Evolutionary conservation across 345 rosid genomes (phyloP).

Genomic region (Durio zibethinus): DNA sequence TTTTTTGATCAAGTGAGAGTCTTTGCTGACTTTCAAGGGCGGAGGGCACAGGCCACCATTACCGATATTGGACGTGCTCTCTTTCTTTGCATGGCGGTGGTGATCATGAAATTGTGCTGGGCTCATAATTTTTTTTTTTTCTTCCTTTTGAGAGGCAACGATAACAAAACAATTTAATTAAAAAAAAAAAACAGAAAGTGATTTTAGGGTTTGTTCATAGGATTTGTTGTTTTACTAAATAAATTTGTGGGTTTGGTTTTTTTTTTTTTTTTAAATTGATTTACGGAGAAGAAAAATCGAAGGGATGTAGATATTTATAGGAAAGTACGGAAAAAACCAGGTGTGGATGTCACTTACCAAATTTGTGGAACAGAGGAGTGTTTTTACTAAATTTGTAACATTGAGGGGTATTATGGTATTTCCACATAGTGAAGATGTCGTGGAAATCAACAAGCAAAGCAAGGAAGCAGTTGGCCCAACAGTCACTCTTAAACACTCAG

Average conservation of each 20-base stretch:
- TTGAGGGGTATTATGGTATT: too few species aligned
- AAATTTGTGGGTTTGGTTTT: neutral
- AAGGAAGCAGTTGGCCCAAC: too few species aligned
- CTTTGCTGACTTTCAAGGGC: conserved; percentile 40
- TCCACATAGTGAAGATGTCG: too few species aligned
- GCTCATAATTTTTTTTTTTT: conserved; percentile 37
- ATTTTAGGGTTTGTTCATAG: neutral
- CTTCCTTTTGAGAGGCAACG: neutral
- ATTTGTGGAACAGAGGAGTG: neutral
- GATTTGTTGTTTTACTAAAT: neutral
- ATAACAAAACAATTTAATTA: neutral
- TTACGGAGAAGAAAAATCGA: neutral
- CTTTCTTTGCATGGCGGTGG: neutral
- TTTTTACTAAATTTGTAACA: too few species aligned
- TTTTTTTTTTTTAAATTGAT: too few species aligned
- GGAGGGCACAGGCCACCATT: conserved; percentile 19
- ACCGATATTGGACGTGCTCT: neutral
- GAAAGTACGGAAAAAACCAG: neutral
- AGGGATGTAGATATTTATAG: neutral
- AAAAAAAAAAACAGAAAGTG: neutral
- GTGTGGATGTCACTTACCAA: neutral
- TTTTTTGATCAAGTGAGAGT: conserved; percentile 54
- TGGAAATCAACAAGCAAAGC: too few species aligned
- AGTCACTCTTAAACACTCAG: too few species aligned
- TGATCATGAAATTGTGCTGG: conserved; percentile 25